phyloP scores from a whole-genome alignment of 257 asterid genomes.

The Fraxinus quadrangulata region DNA sequence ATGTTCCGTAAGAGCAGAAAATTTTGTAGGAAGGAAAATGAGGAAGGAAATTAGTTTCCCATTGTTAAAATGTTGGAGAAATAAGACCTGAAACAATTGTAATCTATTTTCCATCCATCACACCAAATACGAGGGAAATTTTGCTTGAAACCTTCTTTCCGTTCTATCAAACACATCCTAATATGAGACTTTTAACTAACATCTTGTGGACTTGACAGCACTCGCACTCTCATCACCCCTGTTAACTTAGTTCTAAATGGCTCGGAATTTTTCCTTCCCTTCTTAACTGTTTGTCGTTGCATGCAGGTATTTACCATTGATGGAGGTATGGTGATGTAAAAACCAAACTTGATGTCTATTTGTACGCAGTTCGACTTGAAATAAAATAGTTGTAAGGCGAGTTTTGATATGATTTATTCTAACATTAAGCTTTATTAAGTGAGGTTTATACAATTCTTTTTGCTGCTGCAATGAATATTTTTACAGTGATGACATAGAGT shows the following conservation, averaged over 20 bases:
- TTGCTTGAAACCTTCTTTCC: neutral
- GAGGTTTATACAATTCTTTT: neutral
- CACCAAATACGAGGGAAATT: neutral
- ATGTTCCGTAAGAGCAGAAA: neutral
- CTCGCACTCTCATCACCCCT: neutral
- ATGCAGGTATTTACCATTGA: conserved; percentile 40
- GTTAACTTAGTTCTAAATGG: neutral
- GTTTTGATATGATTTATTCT: neutral
- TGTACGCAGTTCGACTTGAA: neutral
- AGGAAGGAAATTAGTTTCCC: neutral
- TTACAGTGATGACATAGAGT: neutral
- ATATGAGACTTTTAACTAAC: neutral
- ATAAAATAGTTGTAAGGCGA: neutral
- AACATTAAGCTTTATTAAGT: neutral
- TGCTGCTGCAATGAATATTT: neutral
- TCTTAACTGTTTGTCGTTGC: neutral
- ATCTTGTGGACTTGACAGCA: neutral
- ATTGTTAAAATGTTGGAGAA: neutral
- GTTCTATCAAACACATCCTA: neutral
- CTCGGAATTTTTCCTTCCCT: neutral
- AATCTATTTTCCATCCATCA: neutral
- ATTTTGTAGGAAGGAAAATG: neutral
- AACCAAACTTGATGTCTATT: neutral
- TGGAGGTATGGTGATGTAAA: conserved; percentile 46
- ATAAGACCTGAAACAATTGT: no score